These are phyloP conservation scores for Ulmus americana DNA, from an alignment of 331 rosid genomes.

Conservation along the genomic window DNA sequence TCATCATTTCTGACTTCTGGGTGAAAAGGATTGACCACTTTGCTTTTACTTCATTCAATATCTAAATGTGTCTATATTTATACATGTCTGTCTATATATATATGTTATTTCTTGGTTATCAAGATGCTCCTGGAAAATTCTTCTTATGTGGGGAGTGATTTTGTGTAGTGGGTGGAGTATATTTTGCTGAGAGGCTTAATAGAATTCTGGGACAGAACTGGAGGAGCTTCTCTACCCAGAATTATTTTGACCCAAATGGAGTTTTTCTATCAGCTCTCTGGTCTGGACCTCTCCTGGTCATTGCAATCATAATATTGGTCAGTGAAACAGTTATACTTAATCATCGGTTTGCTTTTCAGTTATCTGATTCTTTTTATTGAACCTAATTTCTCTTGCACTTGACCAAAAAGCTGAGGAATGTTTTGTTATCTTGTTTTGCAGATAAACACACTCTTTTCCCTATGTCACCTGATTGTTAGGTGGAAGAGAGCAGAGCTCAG, in stretches of 20 bases:
- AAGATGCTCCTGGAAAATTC: constrained; percentile 2
- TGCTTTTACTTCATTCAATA: too few relatives aligned
- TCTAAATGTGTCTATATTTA: neutral
- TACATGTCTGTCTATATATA: neutral
- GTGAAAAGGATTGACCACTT: too few relatives aligned
- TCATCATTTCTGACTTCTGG: too few relatives aligned
- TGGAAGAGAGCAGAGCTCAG: constrained; percentile 95
- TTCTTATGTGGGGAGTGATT: constrained; percentile 17
- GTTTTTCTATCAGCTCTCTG: constrained; percentile 70
- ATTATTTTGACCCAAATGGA: constrained; percentile 84
- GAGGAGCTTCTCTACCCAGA: constrained; percentile 75
- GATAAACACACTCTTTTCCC: constrained; percentile 81
- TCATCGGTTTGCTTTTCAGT: constrained; percentile 5
- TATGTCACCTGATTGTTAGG: constrained; percentile 71
- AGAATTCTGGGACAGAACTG: constrained; percentile 54
- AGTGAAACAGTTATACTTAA: constrained; percentile 23
- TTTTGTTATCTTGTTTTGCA: constrained; percentile 30
- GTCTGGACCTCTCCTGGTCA: constrained; percentile 90
- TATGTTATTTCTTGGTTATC: constrained; percentile 1
- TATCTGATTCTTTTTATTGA: constrained; percentile 1
- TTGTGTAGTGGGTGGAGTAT: constrained; percentile 83
- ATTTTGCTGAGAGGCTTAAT: constrained; percentile 75
- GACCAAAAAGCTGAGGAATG: neutral
- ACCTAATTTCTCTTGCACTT: neutral
- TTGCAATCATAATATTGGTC: constrained; percentile 82